A percentile compares a stretch with the other conserved stretches of the same genome.
Conservation (phyloP, 768 basidiomycete genomes). For the Favolaschia claudopus region DNA sequence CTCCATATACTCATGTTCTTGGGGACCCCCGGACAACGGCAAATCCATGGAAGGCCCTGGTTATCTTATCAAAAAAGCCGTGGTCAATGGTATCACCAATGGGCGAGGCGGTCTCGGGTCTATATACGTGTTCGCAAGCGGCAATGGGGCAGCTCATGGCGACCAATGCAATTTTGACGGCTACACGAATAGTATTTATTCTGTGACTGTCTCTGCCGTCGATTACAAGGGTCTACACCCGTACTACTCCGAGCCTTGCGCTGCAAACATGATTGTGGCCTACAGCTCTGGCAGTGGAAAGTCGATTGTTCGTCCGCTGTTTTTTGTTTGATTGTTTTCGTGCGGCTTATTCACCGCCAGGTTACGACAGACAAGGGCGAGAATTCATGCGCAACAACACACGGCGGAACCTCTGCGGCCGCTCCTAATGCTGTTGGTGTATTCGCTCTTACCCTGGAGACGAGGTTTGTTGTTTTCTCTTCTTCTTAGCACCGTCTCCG, state of each 20-base stretch:
- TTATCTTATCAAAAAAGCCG: slow-evolving; percentile 90
- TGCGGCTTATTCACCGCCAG: slow-evolving; percentile 39
- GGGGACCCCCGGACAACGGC: slow-evolving; percentile 98
- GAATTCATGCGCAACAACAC: slow-evolving; percentile 78
- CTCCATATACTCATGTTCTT: slow-evolving; percentile 94
- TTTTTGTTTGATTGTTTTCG: slow-evolving; percentile 12
- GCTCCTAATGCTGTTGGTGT: slow-evolving; percentile 97
- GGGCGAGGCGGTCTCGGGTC: slow-evolving; percentile 92
- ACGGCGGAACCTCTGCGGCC: slow-evolving; percentile 98
- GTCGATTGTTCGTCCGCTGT: slow-evolving; percentile 75
- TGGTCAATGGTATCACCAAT: slow-evolving; percentile 91
- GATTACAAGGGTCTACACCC: slow-evolving; percentile 92
- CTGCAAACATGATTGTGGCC: slow-evolving; percentile 96
- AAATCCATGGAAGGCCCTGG: slow-evolving; percentile 93
- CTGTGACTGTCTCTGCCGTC: slow-evolving; percentile 94
- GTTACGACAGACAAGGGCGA: slow-evolving; percentile 94
- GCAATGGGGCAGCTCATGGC: slow-evolving; percentile 89
- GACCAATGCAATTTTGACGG: slow-evolving; percentile 99
- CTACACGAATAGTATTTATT: slow-evolving; percentile 97
- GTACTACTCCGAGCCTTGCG: slow-evolving; percentile 96
- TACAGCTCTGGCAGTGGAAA: slow-evolving; percentile 95
- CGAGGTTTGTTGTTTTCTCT: slow-evolving; percentile 70
- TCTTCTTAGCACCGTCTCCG: not conserved
- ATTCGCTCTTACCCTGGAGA: slow-evolving; percentile 88
- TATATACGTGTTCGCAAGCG: slow-evolving; percentile 96